These are phyloP conservation scores for Lyophyllum semitale DNA, from an alignment of 768 basidiomycete genomes.

Conservation along the genomic window DNA sequence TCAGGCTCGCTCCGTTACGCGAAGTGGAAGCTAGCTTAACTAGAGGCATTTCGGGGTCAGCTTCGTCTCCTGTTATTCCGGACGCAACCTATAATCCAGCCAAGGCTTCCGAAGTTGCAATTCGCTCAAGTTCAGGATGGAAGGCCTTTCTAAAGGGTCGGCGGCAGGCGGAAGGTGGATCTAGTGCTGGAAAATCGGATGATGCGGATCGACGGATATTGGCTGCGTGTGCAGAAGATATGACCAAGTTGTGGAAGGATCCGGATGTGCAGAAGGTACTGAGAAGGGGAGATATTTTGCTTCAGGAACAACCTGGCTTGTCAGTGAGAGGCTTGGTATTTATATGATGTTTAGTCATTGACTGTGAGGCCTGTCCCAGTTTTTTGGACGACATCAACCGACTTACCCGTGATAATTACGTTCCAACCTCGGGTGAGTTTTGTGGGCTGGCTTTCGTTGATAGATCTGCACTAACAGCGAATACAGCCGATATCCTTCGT, in stretches of 20 bases:
- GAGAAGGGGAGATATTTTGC: constrained; percentile 39
- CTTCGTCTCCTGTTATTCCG: constrained; percentile 11
- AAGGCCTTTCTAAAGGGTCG: constrained; percentile 42
- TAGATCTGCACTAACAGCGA: neutral
- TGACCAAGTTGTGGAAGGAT: constrained; percentile 55
- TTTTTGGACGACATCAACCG: constrained; percentile 60
- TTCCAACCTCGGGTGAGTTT: constrained; percentile 49
- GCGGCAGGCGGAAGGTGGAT: constrained; percentile 23
- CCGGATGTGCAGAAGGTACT: constrained; percentile 45
- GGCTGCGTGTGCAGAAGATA: constrained; percentile 55
- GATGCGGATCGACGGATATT: constrained; percentile 50
- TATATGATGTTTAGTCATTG: neutral
- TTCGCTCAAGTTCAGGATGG: constrained; percentile 53
- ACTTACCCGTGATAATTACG: constrained; percentile 49
- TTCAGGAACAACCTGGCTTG: constrained; percentile 66
- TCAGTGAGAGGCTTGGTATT: constrained; percentile 34
- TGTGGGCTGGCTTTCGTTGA: neutral
- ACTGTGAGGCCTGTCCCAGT: constrained; percentile 29
- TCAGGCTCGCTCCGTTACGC: constrained; percentile 54
- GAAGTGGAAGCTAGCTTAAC: constrained; percentile 55
- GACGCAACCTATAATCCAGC: constrained; percentile 33
- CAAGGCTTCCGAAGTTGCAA: constrained; percentile 46
- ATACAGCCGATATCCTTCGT: constrained; percentile 59
- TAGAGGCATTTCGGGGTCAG: constrained; percentile 38
- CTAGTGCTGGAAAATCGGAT: constrained; percentile 22